Evolutionary conservation across 805 yeast genomes (phyloP).

Genomic region (Scheffersomyces coipomensis): DNA sequence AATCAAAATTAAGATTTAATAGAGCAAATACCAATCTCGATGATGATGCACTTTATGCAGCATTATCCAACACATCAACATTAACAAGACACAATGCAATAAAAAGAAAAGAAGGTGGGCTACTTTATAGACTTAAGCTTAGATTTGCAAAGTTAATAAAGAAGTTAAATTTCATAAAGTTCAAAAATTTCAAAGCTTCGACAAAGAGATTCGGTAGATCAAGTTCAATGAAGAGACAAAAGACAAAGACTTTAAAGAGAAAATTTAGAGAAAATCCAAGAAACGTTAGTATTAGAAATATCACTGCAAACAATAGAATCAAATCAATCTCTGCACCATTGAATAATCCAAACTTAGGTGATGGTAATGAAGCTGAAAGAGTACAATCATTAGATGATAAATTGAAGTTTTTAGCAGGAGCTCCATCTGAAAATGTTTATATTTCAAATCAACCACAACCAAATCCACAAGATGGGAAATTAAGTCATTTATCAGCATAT

Average conservation of each 20-base stretch:
- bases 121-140: conserved; percentile 28
- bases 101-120: conserved; percentile 30
- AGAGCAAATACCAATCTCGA: background rate
- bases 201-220: conserved; percentile 20
- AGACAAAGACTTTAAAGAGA: conserved; percentile 11
- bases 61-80: conserved; percentile 9
- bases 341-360: conserved; percentile 30
- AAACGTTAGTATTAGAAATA: conserved; percentile 2
- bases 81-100: conserved; percentile 32
- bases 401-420: conserved; percentile 24
- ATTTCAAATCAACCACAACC: background rate
- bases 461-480: conserved; percentile 9
- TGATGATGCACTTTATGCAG: conserved; percentile 5
- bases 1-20: background rate
- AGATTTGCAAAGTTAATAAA: conserved; percentile 22
- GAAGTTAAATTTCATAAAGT: conserved; percentile 15
- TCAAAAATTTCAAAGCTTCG: conserved; percentile 21
- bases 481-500: conserved; percentile 22
- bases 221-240: conserved; percentile 4
- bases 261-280: conserved; percentile 15
- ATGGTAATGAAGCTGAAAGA: conserved; percentile 2
- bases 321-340: conserved; percentile 26
- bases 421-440: conserved; percentile 17
- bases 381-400: conserved; percentile 16
- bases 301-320: background rate